Percentiles rank a stretch among this genome's conserved stretches.
Evolutionary conservation across 805 yeast genomes (phyloP).

Genomic region (Cyberlindnera mrakii): DNA sequence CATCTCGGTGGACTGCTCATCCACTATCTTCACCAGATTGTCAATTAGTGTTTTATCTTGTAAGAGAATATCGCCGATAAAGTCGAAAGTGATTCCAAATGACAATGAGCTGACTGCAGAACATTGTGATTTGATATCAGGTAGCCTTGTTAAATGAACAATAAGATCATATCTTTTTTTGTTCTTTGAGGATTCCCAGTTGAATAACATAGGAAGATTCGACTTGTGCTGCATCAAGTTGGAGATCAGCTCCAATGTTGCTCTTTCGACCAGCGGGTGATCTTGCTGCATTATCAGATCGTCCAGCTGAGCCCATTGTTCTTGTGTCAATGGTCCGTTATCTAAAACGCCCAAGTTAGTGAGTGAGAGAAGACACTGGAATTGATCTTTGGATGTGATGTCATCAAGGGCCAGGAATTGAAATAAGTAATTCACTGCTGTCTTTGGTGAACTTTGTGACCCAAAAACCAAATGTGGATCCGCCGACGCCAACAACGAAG

Average conservation of each 20-base stretch:
- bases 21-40: conserved; percentile 21
- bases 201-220: conserved; percentile 51
- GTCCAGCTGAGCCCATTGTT: conserved; percentile 42
- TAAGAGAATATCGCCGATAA: conserved; percentile 28
- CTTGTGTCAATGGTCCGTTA: conserved; percentile 28
- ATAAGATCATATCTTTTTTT: conserved; percentile 35
- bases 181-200: conserved; percentile 34
- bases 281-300: conserved; percentile 38
- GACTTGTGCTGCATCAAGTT: conserved; percentile 43
- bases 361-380: conserved; percentile 55
- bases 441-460: conserved; percentile 14
- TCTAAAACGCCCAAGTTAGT: conserved; percentile 53
- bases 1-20: conserved; percentile 24
- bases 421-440: conserved; percentile 27
- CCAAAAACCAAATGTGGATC: conserved; percentile 39
- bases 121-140: conserved; percentile 36
- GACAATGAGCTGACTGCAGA: conserved; percentile 34
- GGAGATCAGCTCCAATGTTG: conserved; percentile 57
- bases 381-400: conserved; percentile 30
- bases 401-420: conserved; percentile 30
- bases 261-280: conserved; percentile 41
- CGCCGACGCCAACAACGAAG: conserved; percentile 37
- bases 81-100: conserved; percentile 28
- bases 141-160: conserved; percentile 33
- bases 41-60: conserved; percentile 21